Conservation (phyloP, 2,329 filamentous ascomycete species). For the Alternaria viburni region DNA sequence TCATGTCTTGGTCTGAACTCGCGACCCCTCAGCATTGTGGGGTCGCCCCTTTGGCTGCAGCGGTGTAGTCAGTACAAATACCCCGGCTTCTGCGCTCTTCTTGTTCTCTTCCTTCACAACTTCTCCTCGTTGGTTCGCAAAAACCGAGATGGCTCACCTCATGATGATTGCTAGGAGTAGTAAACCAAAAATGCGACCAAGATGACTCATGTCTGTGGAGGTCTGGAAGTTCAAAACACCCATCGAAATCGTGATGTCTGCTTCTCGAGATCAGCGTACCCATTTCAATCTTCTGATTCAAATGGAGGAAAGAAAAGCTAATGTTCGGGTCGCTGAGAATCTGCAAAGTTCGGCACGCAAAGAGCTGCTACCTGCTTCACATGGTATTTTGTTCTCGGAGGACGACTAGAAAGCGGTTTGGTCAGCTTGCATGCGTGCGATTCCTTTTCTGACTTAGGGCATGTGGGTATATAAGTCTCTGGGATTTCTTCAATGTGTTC, state of each 20-base stretch:
- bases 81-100: not conserved
- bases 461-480: not conserved
- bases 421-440: not conserved
- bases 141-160: accelerated
- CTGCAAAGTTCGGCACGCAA: not conserved
- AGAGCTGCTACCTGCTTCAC: not conserved
- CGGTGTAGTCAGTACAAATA: not conserved
- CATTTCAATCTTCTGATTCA: not conserved
- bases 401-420: not conserved
- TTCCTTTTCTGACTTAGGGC: too few relatives aligned
- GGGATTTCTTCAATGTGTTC: not conserved
- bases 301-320: accelerated
- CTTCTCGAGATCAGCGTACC: not conserved
- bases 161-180: not conserved
- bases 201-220: not conserved
- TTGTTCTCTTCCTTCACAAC: not conserved
- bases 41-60: not conserved
- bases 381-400: not conserved
- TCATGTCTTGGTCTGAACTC: accelerated
- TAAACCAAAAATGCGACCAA: not conserved
- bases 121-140: not conserved
- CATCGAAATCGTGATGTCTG: not conserved
- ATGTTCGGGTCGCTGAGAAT: not conserved
- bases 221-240: not conserved
- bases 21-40: accelerated